phyloP scores from a whole-genome alignment of 2,329 filamentous ascomycete genomes.

The Drechslerella coelobrocha region DNA sequence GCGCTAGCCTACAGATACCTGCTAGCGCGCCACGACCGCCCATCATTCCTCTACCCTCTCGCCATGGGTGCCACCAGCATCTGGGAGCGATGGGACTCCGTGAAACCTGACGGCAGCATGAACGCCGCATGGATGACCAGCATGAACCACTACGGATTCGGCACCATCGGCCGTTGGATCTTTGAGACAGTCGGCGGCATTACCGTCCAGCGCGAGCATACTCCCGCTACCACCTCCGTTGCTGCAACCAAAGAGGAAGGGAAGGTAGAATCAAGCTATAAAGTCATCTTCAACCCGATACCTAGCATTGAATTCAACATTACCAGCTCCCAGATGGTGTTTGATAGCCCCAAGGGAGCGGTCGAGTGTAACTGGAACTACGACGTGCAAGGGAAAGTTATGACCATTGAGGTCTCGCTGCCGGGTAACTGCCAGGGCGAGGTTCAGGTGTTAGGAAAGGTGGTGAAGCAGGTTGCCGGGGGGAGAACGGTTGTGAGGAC shows the following conservation, averaged over 20 bases:
- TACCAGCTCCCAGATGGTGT: slow-evolving; percentile 20
- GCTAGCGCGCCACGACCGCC: slow-evolving; percentile 60
- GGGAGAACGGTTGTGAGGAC: slow-evolving; percentile 19
- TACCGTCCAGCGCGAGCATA: slow-evolving; percentile 52
- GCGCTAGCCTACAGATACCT: slow-evolving; percentile 62
- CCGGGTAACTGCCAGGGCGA: slow-evolving; percentile 37
- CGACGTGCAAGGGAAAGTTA: slow-evolving; percentile 17
- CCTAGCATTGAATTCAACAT: slow-evolving; percentile 31
- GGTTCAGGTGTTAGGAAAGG: slow-evolving; percentile 22
- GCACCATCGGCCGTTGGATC: slow-evolving; percentile 62
- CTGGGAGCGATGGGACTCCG: slow-evolving; percentile 64
- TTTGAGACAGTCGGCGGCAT: slow-evolving; percentile 61
- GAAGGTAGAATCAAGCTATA: not conserved
- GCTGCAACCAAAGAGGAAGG: no score
- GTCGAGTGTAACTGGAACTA: slow-evolving; percentile 44
- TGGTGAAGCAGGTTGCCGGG: slow-evolving; percentile 20
- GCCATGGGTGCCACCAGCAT: slow-evolving; percentile 62
- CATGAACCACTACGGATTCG: slow-evolving; percentile 64
- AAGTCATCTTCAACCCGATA: slow-evolving; percentile 37
- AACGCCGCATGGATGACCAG: slow-evolving; percentile 63
- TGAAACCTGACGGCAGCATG: slow-evolving; percentile 60
- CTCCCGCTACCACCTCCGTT: no score
- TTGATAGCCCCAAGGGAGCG: slow-evolving; percentile 19
- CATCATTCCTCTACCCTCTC: slow-evolving; percentile 62
- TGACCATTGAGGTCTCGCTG: slow-evolving; percentile 28